Percentiles rank a stretch among this genome's conserved stretches.
Evolutionary conservation across 2,329 filamentous ascomycete species (phyloP).

Genomic region (Pleomassaria siparia): DNA sequence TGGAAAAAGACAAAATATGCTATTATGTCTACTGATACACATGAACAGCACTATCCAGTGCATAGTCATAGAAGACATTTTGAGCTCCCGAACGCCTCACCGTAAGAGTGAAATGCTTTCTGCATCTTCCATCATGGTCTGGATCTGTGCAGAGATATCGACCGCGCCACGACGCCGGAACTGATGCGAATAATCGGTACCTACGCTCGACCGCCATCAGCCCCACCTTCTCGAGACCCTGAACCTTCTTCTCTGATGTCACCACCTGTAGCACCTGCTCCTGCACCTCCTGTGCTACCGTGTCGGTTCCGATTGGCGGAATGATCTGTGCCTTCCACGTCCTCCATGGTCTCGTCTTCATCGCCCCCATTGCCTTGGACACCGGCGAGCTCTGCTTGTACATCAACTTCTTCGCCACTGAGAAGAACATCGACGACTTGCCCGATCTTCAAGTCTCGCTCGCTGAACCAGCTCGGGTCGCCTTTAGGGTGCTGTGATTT

Average conservation of each 20-base stretch:
- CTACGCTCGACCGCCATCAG: slow-evolving; percentile 99
- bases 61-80: slow-evolving; percentile 22
- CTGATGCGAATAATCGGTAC: slow-evolving; percentile 54
- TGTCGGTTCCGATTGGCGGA: slow-evolving; percentile 33
- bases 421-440: slow-evolving; percentile 82
- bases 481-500: slow-evolving; percentile 73
- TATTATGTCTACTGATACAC: slow-evolving; percentile 42
- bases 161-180: slow-evolving; percentile 40
- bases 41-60: slow-evolving; percentile 25
- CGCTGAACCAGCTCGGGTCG: slow-evolving; percentile 77
- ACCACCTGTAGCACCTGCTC: slow-evolving; percentile 82
- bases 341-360: slow-evolving; percentile 68
- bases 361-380: slow-evolving; percentile 61
- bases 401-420: slow-evolving; percentile 85
- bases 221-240: slow-evolving; percentile 85
- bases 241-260: slow-evolving; percentile 90
- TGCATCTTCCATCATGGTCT: slow-evolving; percentile 20
- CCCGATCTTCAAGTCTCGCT: slow-evolving; percentile 82
- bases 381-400: slow-evolving; percentile 65
- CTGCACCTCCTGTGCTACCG: slow-evolving; percentile 71
- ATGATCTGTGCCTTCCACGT: slow-evolving; percentile 56
- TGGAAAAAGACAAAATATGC: slow-evolving; percentile 28
- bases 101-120: slow-evolving; percentile 19
- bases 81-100: slow-evolving; percentile 38
- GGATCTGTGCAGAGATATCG: slow-evolving; percentile 25